A percentile compares a stretch with the other conserved stretches of the same genome.
phyloP scores from a whole-genome alignment of 306 rosid species.

The Casuarina equisetifolia region DNA sequence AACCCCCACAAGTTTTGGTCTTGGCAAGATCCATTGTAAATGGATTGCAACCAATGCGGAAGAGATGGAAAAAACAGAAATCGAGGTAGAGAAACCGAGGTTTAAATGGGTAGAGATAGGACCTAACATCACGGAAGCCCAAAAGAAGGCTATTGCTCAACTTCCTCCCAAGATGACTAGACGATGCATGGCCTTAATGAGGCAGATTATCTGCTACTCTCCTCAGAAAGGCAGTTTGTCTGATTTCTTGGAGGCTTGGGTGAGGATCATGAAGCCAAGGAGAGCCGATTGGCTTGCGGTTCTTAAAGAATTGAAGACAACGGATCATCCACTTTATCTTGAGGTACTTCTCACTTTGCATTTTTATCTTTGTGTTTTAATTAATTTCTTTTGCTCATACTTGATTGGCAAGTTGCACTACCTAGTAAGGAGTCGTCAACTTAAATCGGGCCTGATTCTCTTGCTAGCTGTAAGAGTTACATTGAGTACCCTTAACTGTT shows the following conservation, averaged over 20 bases:
- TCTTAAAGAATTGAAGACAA: slow-evolving; percentile 62
- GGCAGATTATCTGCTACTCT: slow-evolving; percentile 80
- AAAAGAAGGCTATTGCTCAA: slow-evolving; percentile 51
- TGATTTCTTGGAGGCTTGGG: slow-evolving; percentile 74
- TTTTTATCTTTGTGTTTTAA: slow-evolving; percentile 1
- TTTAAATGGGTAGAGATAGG: slow-evolving; percentile 64
- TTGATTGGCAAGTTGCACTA: neutral
- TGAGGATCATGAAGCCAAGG: slow-evolving; percentile 67
- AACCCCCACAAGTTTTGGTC: slow-evolving; percentile 26
- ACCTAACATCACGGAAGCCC: slow-evolving; percentile 43
- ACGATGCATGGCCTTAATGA: slow-evolving; percentile 75
- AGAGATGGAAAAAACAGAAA: slow-evolving; percentile 29
- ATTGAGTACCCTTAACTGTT: too few species aligned
- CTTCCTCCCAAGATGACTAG: slow-evolving; percentile 65
- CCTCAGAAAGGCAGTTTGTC: slow-evolving; percentile 41
- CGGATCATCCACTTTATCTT: slow-evolving; percentile 62
- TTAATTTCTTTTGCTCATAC: neutral
- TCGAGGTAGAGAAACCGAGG: slow-evolving; percentile 33
- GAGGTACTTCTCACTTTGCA: slow-evolving; percentile 47
- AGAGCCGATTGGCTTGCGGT: slow-evolving; percentile 88
- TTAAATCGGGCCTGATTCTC: too few species aligned
- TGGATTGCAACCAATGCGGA: slow-evolving; percentile 31
- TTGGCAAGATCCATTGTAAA: slow-evolving; percentile 28
- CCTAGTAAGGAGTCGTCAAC: neutral
- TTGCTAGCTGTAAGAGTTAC: too few species aligned